Base-by-base conservation (phyloP, 2,329 filamentous ascomycete species). In the Emericellopsis atlantica region DNA sequence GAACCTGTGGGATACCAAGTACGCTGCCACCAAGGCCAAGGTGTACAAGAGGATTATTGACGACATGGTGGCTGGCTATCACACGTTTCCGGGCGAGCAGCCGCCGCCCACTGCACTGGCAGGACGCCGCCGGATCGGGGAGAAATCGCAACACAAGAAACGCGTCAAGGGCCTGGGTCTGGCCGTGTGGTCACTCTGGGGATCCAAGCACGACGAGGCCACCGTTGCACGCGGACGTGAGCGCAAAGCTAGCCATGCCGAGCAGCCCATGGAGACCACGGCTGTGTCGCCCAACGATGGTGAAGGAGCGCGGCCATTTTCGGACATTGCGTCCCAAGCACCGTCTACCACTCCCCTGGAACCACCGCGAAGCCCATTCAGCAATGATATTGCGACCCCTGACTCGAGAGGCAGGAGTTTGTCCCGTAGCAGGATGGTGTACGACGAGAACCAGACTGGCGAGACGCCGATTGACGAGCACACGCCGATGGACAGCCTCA, bases 81-180 rank as follows among this genome's bases (percentile, higher is more conserved):
- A 83, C 39, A 69, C 75, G 1, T 85, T 87, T 47, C 64, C 70
- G 3, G 84, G 79, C 0, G 90, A 96, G 55, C 66, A 65, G 1
- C 90, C 92, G 2, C 90, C 92, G 1, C 84, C 88, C 0, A 87
- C 83, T 35, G 87, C 92, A 0, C 63, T 95, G 9, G 88, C 84
- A 2, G 84, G 84, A 1, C 69, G 86, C 43, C 71, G 80, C 44
- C 70, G 68, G 46, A 63, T 56, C 29, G 51, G 52, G 32, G 47
- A 67, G n/a, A 68, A 71, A 14, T 31, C 54, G 32, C 40, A 42
- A n/a, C 46, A 49, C 1, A 52, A 56, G 46, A 71, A 72, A 54
- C 78, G 69, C 59, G 70, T 62, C 48, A 80, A 75, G 67, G 88
- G 84, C 48, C 76, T 82, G 60, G 85, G 83, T 7, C 67, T 95